Evolutionary conservation across 768 basidiomycete species (phyloP).

Genomic region (Calocybe indica): DNA sequence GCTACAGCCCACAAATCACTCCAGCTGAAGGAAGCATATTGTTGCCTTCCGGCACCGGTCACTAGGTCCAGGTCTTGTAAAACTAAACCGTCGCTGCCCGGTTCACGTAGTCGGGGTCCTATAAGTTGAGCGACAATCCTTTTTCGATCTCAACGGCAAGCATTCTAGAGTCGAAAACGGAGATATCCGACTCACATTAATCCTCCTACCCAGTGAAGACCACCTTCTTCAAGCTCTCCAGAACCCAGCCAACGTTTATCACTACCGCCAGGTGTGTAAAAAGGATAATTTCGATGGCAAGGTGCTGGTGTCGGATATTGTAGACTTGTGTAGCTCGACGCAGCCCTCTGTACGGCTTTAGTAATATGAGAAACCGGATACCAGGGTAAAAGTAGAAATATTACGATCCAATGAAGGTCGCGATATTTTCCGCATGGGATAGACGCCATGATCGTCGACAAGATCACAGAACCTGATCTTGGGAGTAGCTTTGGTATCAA

Average conservation of each 20-base stretch:
- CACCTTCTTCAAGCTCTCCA: slow-evolving; percentile 48
- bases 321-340: slow-evolving; percentile 33
- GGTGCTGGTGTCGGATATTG: slow-evolving; percentile 51
- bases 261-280: slow-evolving; percentile 62
- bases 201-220: slow-evolving; percentile 68
- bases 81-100: slow-evolving; percentile 23
- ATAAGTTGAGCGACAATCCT: slow-evolving; percentile 63
- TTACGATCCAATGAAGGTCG: slow-evolving; percentile 22
- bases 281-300: slow-evolving; percentile 61
- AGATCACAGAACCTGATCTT: slow-evolving; percentile 11
- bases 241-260: slow-evolving; percentile 59
- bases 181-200: slow-evolving; percentile 41
- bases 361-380: neutral
- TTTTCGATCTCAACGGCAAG: neutral
- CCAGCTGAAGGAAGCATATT: slow-evolving; percentile 69
- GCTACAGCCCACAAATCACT: slow-evolving; percentile 65
- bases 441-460: slow-evolving; percentile 39
- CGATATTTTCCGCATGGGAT: slow-evolving; percentile 27
- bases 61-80: slow-evolving; percentile 46
- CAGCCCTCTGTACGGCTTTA: too few relatives aligned
- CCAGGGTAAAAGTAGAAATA: slow-evolving; percentile 7
- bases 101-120: slow-evolving; percentile 34
- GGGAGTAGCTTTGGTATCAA: slow-evolving; percentile 7
- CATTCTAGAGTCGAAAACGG: neutral
- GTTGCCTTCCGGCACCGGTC: slow-evolving; percentile 40